Evolutionary conservation across 495 filamentous ascomycete genomes (phyloP), one percentile per base, ranked within the genome.

Genomic region (Bathelium albidoporum): DNA sequence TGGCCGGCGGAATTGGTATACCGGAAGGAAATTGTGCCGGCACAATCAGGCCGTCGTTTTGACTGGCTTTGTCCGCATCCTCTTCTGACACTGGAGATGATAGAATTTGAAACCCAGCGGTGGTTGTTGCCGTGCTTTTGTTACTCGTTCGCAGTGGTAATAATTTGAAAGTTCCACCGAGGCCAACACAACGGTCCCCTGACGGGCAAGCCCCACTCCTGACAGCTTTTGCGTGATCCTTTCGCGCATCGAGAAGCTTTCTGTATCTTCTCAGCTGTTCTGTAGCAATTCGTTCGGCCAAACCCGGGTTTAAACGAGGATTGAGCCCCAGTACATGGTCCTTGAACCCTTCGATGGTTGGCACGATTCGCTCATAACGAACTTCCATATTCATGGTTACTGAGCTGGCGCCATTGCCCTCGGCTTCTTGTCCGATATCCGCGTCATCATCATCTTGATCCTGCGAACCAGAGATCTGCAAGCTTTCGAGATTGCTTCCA

Each of bases 221-320:
- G 18, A 86, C 76, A 2, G 80, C 80, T 59, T 80, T 77, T 0
- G 82, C 72, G 70, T 96, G 92, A 67, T 88, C 90, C 18, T n/a
- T 44, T 59, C 34, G 86, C 59, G 82, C 74, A 24, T 85, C 87
- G 34, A 94, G 80, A 34, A 97, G 79, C 45, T 83, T 83, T 74
- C 90, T 91, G 72, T 91, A 95, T 43, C 92, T 84, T 59, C 82
- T 79, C 41, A 85, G 75, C 69, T 96, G 89, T 69, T 95, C 90
- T 62, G 87, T 78, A 0, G 87, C 89, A 66, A 96, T 87, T 52
- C 93, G 85, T n/a, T 93, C 87, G 20, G 93, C 81, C 67, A 97
- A 76, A 69, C 82, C 89, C 20, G 76, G 80, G 58, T 83, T 78
- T n/a, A 88, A 72, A 2, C 79, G 77, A 14, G 91, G 89, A 67